Conservation (phyloP, 2,329 filamentous ascomycete genomes). For the Venturia oleaginea region DNA sequence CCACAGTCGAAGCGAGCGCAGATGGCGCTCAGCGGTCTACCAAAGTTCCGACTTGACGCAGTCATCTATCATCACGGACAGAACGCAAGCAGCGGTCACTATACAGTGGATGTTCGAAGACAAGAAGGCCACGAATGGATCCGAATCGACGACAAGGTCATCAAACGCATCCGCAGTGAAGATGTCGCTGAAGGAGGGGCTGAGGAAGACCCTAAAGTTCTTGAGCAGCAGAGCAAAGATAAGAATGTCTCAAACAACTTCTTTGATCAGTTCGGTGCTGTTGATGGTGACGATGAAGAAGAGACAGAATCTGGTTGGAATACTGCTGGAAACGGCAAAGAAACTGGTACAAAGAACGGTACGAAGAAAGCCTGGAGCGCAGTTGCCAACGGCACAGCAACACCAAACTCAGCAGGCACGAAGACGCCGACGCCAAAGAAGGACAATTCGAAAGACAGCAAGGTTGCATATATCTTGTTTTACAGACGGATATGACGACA, state of each 20-base stretch:
- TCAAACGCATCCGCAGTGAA: constrained; percentile 74
- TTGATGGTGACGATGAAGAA: constrained; percentile 54
- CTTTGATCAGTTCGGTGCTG: constrained; percentile 53
- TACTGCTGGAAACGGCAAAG: neutral
- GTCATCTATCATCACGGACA: constrained; percentile 98
- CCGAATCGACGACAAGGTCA: constrained; percentile 85
- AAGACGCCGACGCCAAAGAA: constrained; percentile 57
- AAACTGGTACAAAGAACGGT: neutral
- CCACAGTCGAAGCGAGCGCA: constrained; percentile 63
- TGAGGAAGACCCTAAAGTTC: constrained; percentile 65
- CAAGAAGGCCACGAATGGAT: constrained; percentile 97
- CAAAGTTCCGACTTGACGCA: constrained; percentile 76
- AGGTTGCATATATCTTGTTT: constrained; percentile 93
- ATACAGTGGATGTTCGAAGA: constrained; percentile 91
- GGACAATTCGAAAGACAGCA: constrained; percentile 71
- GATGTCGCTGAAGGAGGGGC: constrained; percentile 81
- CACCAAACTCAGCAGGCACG: constrained; percentile 43
- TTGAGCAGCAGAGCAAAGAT: constrained; percentile 56
- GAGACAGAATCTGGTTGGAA: constrained; percentile 11
- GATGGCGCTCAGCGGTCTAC: constrained; percentile 57
- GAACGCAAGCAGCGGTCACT: constrained; percentile 91
- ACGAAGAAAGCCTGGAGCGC: constrained; percentile 59
- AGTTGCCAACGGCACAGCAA: constrained; percentile 54
- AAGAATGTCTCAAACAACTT: constrained; percentile 53
- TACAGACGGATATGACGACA: constrained; percentile 60